Evolutionary conservation across 1,284 basidiomycete genomes (phyloP).

Genomic region (Tranzscheliella williamsii): DNA sequence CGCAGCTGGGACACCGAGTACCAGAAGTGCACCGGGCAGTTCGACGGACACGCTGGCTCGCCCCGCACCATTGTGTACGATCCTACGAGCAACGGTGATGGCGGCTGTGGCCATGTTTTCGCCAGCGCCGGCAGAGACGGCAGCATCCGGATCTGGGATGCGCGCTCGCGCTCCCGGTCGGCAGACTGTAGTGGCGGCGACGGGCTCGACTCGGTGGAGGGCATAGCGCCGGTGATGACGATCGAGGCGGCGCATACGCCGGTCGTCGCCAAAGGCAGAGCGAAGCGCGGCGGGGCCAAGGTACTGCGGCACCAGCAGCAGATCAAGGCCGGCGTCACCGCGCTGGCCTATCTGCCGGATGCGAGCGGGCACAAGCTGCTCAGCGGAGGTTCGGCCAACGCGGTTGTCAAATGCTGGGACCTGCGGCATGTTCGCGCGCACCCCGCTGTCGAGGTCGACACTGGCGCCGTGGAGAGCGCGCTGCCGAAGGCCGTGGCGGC

Average conservation of each 20-base stretch:
- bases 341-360: conserved; percentile 41
- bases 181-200: not conserved
- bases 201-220: not conserved
- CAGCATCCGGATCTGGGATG: conserved; percentile 52
- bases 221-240: conserved; percentile 33
- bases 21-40: conserved; percentile 27
- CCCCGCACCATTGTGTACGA: conserved; percentile 53
- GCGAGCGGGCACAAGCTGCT: conserved; percentile 41
- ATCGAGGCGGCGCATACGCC: conserved; percentile 47
- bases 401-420: conserved; percentile 56
- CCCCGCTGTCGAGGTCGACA: conserved; percentile 7
- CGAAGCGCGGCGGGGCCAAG: conserved; percentile 1
- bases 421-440: conserved; percentile 28
- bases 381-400: conserved; percentile 49
- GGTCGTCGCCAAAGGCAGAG: not conserved
- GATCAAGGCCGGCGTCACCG: conserved; percentile 33
- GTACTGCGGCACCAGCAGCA: conserved; percentile 1
- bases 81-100: conserved; percentile 33
- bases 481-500: not conserved
- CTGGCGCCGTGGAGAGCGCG: not conserved
- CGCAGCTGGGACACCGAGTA: conserved; percentile 54
- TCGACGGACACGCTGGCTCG: conserved; percentile 43
- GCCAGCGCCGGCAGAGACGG: conserved; percentile 56
- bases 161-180: conserved; percentile 10
- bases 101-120: conserved; percentile 41